Base-by-base conservation (phyloP, 345 rosid species). In the Eucalyptus albens region DNA sequence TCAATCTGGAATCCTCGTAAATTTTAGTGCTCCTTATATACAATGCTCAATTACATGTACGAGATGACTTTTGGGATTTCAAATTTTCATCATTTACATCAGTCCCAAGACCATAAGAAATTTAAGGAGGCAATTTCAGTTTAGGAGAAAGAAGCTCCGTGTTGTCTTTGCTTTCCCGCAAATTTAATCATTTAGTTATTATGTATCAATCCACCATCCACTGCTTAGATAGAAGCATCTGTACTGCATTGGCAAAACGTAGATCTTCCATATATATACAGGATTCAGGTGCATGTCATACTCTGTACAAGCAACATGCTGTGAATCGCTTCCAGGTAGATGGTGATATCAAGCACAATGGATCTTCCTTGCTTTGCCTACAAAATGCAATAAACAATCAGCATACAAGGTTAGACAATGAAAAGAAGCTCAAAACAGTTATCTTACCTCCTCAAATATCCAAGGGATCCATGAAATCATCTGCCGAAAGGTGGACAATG, bases 261-360 rank as follows among this genome's bases (percentile, higher is more conserved):
- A 77, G 82, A 72, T 72, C 82, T 72, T 37, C 77, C 82, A 72
- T 37, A 72, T 37, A 5, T 15, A 47, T 86, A 86, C 5, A 15
- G 83, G 45, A 77, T 72, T 69, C 49, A 42, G 85, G 88, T 91
- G 65, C 87, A 87, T 56, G 85, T 80, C 82, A 95, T 94, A 97
- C 99, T 94, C 89, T 95, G 96, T 90, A 91, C 17, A 89, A 95
- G 95, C 92, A 97, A 91, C 86, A 95, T 86, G 92, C 89, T 90
- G 91, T 95, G 95, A 91, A 97, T 93, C 90, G 96, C 99, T 94
- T 97, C 97, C 92, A 96, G 90, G 94, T 93, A 97, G 89, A 91
- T 89, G 82, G 93, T 93, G 89, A 95, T 92, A 88, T 95, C 95
- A 92, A 95, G 90, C 60, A 69, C 88, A 72, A 92, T 21, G 49